Evolutionary conservation across 1,139 yeast genomes (phyloP).

Genomic region (Suhomyces ambrosiae): DNA sequence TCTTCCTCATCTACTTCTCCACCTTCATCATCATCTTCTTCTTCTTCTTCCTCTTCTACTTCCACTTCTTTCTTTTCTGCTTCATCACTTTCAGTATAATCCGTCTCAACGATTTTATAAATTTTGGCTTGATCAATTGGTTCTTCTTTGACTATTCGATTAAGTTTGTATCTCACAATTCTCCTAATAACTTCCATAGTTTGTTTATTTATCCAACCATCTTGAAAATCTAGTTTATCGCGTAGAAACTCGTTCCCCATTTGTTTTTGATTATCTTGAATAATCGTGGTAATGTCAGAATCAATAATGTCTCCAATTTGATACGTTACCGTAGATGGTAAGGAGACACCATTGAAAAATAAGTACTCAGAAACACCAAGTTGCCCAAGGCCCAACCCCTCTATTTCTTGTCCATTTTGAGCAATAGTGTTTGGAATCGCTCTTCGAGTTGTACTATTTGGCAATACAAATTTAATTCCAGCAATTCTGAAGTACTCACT

Average conservation of each 20-base stretch:
- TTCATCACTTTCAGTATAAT: conserved; percentile 33
- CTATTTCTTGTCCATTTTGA: conserved; percentile 5
- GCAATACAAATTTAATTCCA: conserved; percentile 27
- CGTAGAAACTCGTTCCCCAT: conserved; percentile 48
- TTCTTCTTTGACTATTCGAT: conserved; percentile 51
- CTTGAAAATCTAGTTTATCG: conserved; percentile 43
- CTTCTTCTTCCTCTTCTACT: conserved; percentile 23
- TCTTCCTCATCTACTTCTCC: conserved; percentile 25
- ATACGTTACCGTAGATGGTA: conserved; percentile 71
- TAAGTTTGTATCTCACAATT: conserved; percentile 71
- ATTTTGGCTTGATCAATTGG: conserved; percentile 44
- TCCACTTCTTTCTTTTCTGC: conserved; percentile 21
- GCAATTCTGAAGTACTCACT: conserved; percentile 78
- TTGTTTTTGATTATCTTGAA: conserved; percentile 36
- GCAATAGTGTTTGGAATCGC: conserved; percentile 23
- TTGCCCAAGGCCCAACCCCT: conserved; percentile 13
- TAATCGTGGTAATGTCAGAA: conserved; percentile 55
- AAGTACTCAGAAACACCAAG: conserved; percentile 50
- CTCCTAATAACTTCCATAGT: conserved; percentile 67
- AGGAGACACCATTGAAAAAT: conserved; percentile 68
- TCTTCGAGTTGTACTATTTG: conserved; percentile 13
- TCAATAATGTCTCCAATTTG: conserved; percentile 85
- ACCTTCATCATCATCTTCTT: conserved; percentile 26
- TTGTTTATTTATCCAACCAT: conserved; percentile 78
- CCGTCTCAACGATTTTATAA: conserved; percentile 44